Evolutionary conservation across 805 yeast species (phyloP).

Genomic region (Metschnikowia kofuensis): DNA sequence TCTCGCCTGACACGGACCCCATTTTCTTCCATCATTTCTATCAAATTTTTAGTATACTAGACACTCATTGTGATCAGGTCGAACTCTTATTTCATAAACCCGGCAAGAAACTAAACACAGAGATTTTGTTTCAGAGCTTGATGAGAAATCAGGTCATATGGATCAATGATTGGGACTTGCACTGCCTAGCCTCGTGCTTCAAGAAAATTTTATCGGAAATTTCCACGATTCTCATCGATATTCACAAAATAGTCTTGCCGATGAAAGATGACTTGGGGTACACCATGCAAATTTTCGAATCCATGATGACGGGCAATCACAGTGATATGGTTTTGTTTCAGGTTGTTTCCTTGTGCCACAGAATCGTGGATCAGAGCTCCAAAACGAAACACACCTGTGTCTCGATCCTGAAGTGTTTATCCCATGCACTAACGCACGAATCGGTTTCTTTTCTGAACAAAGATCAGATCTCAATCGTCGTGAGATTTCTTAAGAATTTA

Average conservation of each 20-base stretch:
- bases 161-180: slow-evolving; percentile 56
- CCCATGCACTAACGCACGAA: slow-evolving; percentile 58
- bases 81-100: slow-evolving; percentile 56
- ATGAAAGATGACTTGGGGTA: slow-evolving; percentile 47
- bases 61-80: slow-evolving; percentile 38
- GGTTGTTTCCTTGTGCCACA: slow-evolving; percentile 37
- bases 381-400: slow-evolving; percentile 23
- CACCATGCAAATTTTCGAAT: slow-evolving; percentile 35
- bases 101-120: slow-evolving; percentile 47
- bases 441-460: slow-evolving; percentile 35
- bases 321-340: slow-evolving; percentile 39
- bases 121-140: slow-evolving; percentile 48
- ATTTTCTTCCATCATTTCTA: slow-evolving; percentile 42
- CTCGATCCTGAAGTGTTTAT: slow-evolving; percentile 45
- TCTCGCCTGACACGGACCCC: slow-evolving; percentile 19
- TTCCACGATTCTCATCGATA: slow-evolving; percentile 53
- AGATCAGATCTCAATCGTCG: slow-evolving; percentile 49
- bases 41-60: slow-evolving; percentile 49
- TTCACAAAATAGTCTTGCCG: slow-evolving; percentile 49
- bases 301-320: slow-evolving; percentile 27
- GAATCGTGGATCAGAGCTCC: slow-evolving; percentile 31
- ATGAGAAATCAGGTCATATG: slow-evolving; percentile 52
- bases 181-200: slow-evolving; percentile 46
- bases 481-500: slow-evolving; percentile 51
- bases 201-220: slow-evolving; percentile 49